Percentiles rank a stretch among this genome's conserved stretches.
Conservation (phyloP, 306 rosid genomes). For the Boehmeria nivea region DNA sequence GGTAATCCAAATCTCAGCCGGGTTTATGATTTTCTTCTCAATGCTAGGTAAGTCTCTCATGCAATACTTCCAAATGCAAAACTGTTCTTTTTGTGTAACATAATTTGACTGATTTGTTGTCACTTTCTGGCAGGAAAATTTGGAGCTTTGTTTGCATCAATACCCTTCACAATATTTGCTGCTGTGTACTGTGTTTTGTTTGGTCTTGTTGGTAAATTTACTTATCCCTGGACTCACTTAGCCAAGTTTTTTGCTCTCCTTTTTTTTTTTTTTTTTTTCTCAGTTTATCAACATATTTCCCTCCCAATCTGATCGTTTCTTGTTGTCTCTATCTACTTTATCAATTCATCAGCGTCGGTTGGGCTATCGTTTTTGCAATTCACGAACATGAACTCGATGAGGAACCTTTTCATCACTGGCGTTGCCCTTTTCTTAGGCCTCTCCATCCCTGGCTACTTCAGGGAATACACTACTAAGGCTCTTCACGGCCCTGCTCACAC, state of each 20-base stretch:
- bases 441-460: slow-evolving; percentile 84
- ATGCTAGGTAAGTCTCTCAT: slow-evolving; percentile 54
- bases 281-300: neutral
- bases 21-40: slow-evolving; percentile 98
- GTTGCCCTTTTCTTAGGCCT: slow-evolving; percentile 86
- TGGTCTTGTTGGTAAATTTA: slow-evolving; percentile 85
- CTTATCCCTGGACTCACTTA: neutral
- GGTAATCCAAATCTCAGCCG: slow-evolving; percentile 95
- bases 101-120: slow-evolving; percentile 1
- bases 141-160: slow-evolving; percentile 95
- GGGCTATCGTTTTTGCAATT: slow-evolving; percentile 98
- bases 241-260: no score
- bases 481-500: slow-evolving; percentile 90
- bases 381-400: slow-evolving; percentile 97
- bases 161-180: slow-evolving; percentile 89
- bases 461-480: slow-evolving; percentile 79
- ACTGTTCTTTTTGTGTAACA: neutral
- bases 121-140: slow-evolving; percentile 70
- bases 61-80: neutral
- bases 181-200: slow-evolving; percentile 87
- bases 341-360: slow-evolving; percentile 69
- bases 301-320: no score
- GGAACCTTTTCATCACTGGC: slow-evolving; percentile 85
- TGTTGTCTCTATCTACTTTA: neutral
- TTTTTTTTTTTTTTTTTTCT: no score